Base-by-base conservation (phyloP, 2,329 filamentous ascomycete genomes). In the Geoglossum cookeanum region DNA sequence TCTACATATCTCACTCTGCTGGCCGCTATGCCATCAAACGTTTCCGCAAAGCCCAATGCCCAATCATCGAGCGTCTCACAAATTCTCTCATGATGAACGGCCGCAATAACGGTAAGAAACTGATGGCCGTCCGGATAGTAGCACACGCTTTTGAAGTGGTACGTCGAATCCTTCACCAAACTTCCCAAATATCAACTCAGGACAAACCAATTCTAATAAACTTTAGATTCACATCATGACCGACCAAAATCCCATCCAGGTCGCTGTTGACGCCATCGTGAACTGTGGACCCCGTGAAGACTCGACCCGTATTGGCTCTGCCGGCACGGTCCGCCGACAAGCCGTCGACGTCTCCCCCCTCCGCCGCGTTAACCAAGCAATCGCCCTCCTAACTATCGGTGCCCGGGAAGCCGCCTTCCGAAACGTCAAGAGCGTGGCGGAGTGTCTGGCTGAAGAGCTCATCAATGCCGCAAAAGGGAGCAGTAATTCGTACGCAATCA, bases 61-160 rank as follows among this genome's bases (percentile, higher is more conserved):
- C 92, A 70, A 97, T 98, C 84, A 96, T 98, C 73, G 92, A 98
- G 87, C 91, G 92, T 75, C 85, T 98, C 69, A 98, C 92, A 82
- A 98, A 98, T 87, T 97, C 92, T 61, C 85, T 98, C 74, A 98
- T 98, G 94, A 97, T 97, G 91, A 95, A 98, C 85, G 92, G 92
- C 77, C 92, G 92, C 78, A 98, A 98, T 87, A 98, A 96, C 87
- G 92, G 92, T 78, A 98, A 98, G 87, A 98, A 98, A 88, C 84
- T 97, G 73, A 96, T 94, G 90, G 94, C 92, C 72, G 91, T 97
- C 75, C 89, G 92, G 78, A 98, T 98, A 68, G 90, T 98, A 70
- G 90, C 90, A 68, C 92, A 98, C 81, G 77, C 91, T 69, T 98
- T 98, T 78, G 94, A 98, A 82, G 98, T 98, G 74, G 91, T 96